A percentile compares a stretch with the other conserved stretches of the same genome.
Evolutionary conservation across 139 green algal species (phyloP).

Genomic region (Dunaliella sp.): DNA sequence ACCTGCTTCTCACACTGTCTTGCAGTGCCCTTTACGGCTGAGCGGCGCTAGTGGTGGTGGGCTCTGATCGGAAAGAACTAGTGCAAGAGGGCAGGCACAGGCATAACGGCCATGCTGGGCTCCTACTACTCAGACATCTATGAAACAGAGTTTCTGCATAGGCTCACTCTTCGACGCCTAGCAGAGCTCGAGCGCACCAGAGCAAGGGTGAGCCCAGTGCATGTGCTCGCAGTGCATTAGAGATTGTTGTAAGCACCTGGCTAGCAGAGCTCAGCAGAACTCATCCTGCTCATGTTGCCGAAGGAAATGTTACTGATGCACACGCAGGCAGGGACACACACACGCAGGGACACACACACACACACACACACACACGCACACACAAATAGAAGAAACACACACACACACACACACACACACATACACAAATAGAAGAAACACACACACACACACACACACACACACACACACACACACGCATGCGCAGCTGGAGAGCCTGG

Average conservation of each 20-base stretch:
- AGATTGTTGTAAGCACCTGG: too few relatives aligned
- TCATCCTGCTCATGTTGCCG: not conserved
- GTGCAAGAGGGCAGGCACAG: not conserved
- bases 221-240: too few relatives aligned
- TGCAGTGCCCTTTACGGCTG: too few relatives aligned
- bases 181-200: slow-evolving; percentile 37
- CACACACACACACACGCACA: not conserved
- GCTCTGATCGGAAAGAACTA: not conserved
- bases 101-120: not conserved
- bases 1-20: not conserved
- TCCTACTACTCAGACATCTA: slow-evolving; percentile 7
- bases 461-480: not conserved
- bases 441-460: not conserved
- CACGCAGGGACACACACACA: not conserved
- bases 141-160: slow-evolving; percentile 36
- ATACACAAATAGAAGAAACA: not conserved
- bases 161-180: slow-evolving; percentile 34
- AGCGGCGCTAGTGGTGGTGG: not conserved
- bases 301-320: not conserved
- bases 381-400: not conserved
- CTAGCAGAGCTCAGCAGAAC: not conserved
- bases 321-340: not conserved
- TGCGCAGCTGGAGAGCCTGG: slow-evolving; percentile 31
- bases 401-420: not conserved
- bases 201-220: slow-evolving; percentile 24